phyloP scores from a whole-genome alignment of 805 yeast species.

The Starmerella scarabaei region DNA sequence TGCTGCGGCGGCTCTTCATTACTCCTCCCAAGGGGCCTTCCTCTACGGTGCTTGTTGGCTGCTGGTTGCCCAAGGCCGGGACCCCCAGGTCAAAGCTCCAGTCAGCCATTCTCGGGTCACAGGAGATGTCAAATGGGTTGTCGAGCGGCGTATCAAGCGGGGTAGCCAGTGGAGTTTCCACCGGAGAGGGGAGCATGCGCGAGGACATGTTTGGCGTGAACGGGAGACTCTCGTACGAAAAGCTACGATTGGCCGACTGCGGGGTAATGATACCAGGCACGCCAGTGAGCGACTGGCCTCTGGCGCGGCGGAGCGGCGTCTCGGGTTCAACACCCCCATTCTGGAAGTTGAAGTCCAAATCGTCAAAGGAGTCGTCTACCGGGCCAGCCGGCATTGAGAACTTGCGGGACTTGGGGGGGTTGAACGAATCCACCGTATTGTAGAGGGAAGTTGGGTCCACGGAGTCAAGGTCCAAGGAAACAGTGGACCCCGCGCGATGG shows the following conservation, averaged over 20 bases:
- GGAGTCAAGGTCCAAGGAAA: not conserved
- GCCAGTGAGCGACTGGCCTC: constrained; percentile 10
- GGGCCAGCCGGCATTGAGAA: no score
- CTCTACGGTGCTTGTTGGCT: not conserved
- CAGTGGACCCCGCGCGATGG: not conserved
- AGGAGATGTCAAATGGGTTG: constrained; percentile 8
- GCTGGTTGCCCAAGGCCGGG: not conserved
- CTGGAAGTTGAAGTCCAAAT: not conserved
- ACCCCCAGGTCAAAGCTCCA: not conserved
- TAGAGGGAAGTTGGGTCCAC: constrained; percentile 7
- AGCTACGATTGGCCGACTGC: constrained; percentile 14
- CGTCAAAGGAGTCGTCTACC: no score
- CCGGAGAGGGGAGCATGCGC: constrained; percentile 12
- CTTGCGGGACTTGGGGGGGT: not conserved
- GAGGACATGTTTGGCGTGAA: constrained; percentile 7
- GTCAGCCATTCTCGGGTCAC: not conserved
- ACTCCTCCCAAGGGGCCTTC: not conserved
- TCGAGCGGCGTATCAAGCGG: constrained; percentile 10
- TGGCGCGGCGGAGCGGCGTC: constrained; percentile 14
- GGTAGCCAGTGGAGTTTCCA: constrained; percentile 17
- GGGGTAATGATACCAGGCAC: constrained; percentile 13
- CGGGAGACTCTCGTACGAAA: constrained; percentile 11
- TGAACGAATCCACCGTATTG: not conserved
- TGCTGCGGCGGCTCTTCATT: not conserved
- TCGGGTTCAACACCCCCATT: constrained; percentile 6